Conservation (phyloP, 2,329 filamentous ascomycete species). For the Colletotrichum sp. region DNA sequence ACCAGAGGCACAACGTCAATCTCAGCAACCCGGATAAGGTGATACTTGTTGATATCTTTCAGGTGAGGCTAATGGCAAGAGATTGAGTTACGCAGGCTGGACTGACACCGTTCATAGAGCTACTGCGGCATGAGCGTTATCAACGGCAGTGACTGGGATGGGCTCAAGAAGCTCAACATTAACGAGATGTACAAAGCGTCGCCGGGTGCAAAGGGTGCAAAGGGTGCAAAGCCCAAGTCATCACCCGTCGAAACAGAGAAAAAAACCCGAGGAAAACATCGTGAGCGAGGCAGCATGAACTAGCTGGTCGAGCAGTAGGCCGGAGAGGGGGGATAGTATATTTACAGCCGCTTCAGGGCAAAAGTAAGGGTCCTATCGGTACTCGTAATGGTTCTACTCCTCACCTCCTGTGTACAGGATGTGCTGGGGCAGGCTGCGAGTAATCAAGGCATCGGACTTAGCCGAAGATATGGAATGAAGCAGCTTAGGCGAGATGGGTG, state of each 20-base stretch:
- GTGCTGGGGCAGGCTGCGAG: background rate
- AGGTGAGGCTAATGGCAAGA: conserved; percentile 54
- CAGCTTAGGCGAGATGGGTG: background rate
- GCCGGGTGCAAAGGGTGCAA: conserved; percentile 1
- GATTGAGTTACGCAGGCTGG: background rate
- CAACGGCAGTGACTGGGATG: conserved; percentile 70
- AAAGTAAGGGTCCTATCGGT: background rate
- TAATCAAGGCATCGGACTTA: background rate
- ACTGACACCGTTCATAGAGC: conserved; percentile 52
- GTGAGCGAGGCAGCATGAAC: background rate
- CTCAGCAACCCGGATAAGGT: conserved; percentile 80
- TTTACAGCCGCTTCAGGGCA: background rate
- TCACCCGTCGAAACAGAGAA: background rate
- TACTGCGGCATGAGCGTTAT: conserved; percentile 83
- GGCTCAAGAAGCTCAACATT: conserved; percentile 78
- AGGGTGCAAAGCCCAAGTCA: background rate
- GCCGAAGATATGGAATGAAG: background rate
- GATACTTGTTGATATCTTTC: conserved; percentile 80
- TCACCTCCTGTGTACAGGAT: background rate
- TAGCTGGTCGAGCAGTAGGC: too few relatives aligned
- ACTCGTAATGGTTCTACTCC: background rate
- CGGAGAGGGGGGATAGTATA: too few relatives aligned
- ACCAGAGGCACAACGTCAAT: conserved; percentile 74
- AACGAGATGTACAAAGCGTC: conserved; percentile 68
- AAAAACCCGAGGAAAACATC: background rate